These are phyloP conservation scores for Diplodia seriata DNA, from an alignment of 2,329 filamentous ascomycete species.

Conservation along the genomic window DNA sequence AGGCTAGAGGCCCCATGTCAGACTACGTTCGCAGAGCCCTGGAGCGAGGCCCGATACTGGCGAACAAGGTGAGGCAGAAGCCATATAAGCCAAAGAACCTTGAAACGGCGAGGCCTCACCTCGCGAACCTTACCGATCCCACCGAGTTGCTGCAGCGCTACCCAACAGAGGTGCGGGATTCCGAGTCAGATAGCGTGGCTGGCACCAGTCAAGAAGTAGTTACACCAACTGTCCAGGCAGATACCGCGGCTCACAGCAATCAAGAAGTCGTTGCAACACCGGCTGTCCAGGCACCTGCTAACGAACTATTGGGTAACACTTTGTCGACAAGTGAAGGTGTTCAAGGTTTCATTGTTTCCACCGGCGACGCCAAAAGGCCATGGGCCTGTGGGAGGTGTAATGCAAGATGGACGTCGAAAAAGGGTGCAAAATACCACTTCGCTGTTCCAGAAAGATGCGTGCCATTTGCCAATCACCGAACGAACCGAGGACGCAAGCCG, in stretches of 20 bases:
- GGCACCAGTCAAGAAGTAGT: neutral
- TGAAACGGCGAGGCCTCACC: neutral
- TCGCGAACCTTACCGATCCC: neutral
- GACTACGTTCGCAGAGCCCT: constrained; percentile 12
- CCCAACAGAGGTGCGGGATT: neutral
- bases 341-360: neutral
- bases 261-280: neutral
- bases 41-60: constrained; percentile 12
- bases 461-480: neutral
- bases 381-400: constrained; percentile 6
- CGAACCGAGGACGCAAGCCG: neutral
- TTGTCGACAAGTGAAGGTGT: too few species aligned
- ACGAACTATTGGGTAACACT: neutral
- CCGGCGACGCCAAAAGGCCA: neutral
- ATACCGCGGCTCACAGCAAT: too few species aligned
- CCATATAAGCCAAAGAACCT: constrained; percentile 9
- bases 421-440: neutral
- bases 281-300: neutral
- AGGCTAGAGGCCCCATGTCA: neutral
- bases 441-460: neutral
- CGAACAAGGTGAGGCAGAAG: constrained; percentile 6
- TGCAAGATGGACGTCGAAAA: neutral
- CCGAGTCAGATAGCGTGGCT: neutral
- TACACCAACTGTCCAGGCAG: neutral
- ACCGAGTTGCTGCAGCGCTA: neutral